A percentile compares a stretch with the other conserved stretches of the same genome.
These are phyloP conservation scores for Diaporthe australafricana DNA, from an alignment of 2,329 filamentous ascomycete species.

Conservation along the genomic window DNA sequence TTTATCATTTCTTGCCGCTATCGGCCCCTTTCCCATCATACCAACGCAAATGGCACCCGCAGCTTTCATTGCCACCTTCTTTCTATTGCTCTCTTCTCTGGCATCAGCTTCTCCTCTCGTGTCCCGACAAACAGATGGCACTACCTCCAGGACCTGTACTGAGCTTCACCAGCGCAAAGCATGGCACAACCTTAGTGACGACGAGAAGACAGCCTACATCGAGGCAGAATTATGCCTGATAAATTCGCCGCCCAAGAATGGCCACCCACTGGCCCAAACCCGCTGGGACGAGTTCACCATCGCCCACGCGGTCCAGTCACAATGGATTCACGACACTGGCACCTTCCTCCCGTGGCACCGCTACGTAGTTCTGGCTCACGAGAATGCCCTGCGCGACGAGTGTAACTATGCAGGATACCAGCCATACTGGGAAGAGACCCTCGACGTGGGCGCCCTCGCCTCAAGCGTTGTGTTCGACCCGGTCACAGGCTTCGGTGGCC, in stretches of 20 bases:
- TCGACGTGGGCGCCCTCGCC: constrained; percentile 39
- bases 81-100: background rate
- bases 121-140: background rate
- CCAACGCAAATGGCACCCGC: background rate
- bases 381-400: constrained; percentile 45
- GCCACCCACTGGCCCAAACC: constrained; percentile 42
- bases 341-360: constrained; percentile 52
- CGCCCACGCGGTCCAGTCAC: constrained; percentile 45
- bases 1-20: background rate
- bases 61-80: background rate
- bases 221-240: constrained; percentile 48
- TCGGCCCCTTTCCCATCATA: too few relatives aligned
- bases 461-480: constrained; percentile 43
- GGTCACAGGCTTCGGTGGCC: constrained; percentile 48
- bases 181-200: constrained; percentile 12
- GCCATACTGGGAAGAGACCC: constrained; percentile 50
- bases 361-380: constrained; percentile 48
- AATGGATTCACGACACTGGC: constrained; percentile 46
- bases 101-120: background rate
- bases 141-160: background rate
- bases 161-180: constrained; percentile 5
- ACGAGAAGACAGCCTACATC: constrained; percentile 46
- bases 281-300: constrained; percentile 49
- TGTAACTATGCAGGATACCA: constrained; percentile 43
- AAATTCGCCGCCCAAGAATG: constrained; percentile 40